These are phyloP conservation scores for Trifolium repens DNA, from an alignment of 306 rosid species.

Conservation along the genomic window DNA sequence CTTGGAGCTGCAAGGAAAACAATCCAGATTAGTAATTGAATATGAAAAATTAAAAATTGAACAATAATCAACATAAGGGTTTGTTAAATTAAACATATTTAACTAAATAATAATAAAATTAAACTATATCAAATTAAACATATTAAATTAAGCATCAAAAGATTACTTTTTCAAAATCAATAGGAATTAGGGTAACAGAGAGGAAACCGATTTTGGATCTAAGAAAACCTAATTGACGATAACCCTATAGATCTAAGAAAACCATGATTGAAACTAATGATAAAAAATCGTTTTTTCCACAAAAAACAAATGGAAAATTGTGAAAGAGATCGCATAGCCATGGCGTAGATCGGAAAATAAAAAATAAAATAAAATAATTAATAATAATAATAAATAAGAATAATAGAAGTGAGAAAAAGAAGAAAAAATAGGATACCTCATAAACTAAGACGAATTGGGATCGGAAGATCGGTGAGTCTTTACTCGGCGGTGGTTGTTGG, in stretches of 20 bases:
- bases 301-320: neutral
- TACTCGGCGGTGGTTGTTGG: constrained; percentile 39
- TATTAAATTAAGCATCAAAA: neutral
- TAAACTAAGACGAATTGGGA: constrained; percentile 92
- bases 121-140: neutral
- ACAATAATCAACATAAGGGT: neutral
- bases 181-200: neutral
- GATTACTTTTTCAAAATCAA: neutral
- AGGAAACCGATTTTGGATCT: neutral
- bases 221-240: constrained; percentile 1
- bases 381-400: neutral
- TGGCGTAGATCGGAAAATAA: constrained; percentile 19
- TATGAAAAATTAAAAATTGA: neutral
- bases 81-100: neutral
- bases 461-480: constrained; percentile 72
- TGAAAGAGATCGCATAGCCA: constrained; percentile 2
- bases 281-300: neutral
- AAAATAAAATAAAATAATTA: neutral
- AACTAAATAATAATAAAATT: neutral
- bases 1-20: constrained; percentile 85
- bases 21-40: constrained; percentile 14
- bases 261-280: neutral
- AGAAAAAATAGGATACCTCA: constrained; percentile 59
- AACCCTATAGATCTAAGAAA: constrained; percentile 23
- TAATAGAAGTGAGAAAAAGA: neutral